Base-by-base conservation (phyloP, 441 rosid species). In the Arabidopsis hybrid region DNA sequence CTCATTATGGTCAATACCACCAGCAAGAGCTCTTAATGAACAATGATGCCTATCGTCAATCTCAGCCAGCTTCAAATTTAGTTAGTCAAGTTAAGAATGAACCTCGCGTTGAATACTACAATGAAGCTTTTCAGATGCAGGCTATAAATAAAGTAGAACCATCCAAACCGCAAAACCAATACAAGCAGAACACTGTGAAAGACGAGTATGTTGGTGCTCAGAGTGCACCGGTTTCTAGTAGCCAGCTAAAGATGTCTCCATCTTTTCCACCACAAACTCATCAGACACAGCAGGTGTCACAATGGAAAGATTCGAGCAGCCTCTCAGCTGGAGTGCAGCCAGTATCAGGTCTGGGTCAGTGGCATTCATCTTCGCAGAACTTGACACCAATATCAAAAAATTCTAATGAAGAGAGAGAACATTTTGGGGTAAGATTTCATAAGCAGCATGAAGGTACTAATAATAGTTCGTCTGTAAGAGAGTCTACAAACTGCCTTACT, bases 401-500 rank as follows among this genome's bases (percentile, higher is more conserved):
- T 35, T 29, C 31, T 52, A 45, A 16, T 60, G 65, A 43, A 29
- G 65, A 53, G 73, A 43, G 34, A 67, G 80, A 51, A 72, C 86
- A 83, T 50, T 69, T 85, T 70, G 96, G 86, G 79, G 90, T 81
- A 75, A 84, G 97, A 76, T 78, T 89, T 50, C 81, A 89, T 55
- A 82, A 79, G 51, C 87, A 90, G 71, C 86, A 83, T 74, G 97
- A 87, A 77, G 91, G 90, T 61, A 88, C 87, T 59, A 71, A 81
- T 57, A 88, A 85, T 74, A 88, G 82, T 79, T 78, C 77, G 32
- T 82, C 86, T 73, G 83, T 86, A 31, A 90, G 86, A 68, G 93
- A 84, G 53, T 74, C 89, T 57, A 61, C 79, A 46, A 82, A 73
- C 59, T 76, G 82, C 79, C 88, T 80, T 61, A 76, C 40, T 61